phyloP scores from a whole-genome alignment of 2,329 filamentous ascomycete genomes.

The Plenodomus biglobosus region DNA sequence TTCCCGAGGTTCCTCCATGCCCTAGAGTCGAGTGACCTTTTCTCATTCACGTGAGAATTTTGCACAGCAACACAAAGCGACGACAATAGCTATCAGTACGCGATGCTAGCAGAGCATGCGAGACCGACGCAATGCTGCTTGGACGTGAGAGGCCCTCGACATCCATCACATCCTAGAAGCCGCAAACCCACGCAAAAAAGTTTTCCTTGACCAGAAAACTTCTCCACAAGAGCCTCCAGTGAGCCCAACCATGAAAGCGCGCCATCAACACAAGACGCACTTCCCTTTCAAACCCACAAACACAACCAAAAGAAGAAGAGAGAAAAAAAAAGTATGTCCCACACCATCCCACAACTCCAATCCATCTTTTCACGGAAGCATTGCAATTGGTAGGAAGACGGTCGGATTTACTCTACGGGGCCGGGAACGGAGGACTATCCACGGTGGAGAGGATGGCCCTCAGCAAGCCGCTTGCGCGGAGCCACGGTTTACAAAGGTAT shows the following conservation, averaged over 20 bases:
- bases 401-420: constrained; percentile 44
- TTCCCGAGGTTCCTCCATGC: too few species aligned
- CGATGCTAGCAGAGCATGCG: too few species aligned
- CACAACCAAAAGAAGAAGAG: background rate
- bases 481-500: constrained; percentile 43
- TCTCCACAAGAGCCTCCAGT: background rate
- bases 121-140: too few species aligned
- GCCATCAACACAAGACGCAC: background rate
- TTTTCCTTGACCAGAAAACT: too few species aligned
- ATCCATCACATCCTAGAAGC: too few species aligned
- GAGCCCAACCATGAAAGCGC: too few species aligned
- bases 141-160: background rate
- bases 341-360: constrained; percentile 48
- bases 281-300: background rate
- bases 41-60: too few species aligned
- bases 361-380: constrained; percentile 47
- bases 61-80: too few species aligned
- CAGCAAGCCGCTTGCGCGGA: constrained; percentile 47
- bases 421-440: constrained; percentile 49
- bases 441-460: constrained; percentile 44
- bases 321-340: constrained; percentile 33
- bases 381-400: constrained; percentile 46
- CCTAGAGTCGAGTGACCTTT: too few species aligned
- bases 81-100: too few species aligned
- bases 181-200: too few species aligned